These are phyloP conservation scores for Sclerotinia sclerotiorum DNA, from an alignment of 2,329 filamentous ascomycete species.

Conservation along the genomic window DNA sequence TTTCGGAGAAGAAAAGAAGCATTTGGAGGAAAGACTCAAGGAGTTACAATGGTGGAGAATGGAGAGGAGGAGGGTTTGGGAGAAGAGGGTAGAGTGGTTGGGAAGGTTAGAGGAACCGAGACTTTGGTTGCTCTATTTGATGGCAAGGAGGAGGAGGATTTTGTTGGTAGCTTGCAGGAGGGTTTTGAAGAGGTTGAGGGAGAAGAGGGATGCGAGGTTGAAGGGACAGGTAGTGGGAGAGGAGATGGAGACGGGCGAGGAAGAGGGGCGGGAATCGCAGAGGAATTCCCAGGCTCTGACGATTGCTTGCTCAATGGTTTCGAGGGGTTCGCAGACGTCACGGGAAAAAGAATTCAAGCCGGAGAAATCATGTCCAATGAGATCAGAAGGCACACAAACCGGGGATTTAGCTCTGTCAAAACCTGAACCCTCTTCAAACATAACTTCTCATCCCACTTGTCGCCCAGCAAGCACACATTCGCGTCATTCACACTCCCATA, in stretches of 20 bases:
- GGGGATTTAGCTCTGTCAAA: background rate
- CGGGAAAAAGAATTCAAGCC: background rate
- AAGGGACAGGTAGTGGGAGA: background rate
- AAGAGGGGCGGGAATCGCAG: background rate
- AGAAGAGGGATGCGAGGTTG: slow-evolving; percentile 25
- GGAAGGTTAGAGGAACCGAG: slow-evolving; percentile 33
- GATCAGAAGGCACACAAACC: background rate
- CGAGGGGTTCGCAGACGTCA: background rate
- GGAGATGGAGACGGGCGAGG: background rate
- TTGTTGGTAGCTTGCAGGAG: slow-evolving; percentile 26
- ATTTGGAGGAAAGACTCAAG: slow-evolving; percentile 26
- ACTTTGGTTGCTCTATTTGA: slow-evolving; percentile 32
- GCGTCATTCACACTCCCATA: background rate
- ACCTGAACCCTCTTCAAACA: background rate
- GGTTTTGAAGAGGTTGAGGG: slow-evolving; percentile 25
- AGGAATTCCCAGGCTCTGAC: slow-evolving; percentile 25
- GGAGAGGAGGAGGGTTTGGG: slow-evolving; percentile 27
- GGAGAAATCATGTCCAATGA: background rate
- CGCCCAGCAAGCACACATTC: background rate
- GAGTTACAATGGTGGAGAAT: slow-evolving; percentile 30
- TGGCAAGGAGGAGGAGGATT: slow-evolving; percentile 33
- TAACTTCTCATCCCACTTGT: background rate
- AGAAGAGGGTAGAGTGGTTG: slow-evolving; percentile 32
- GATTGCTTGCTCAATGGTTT: background rate
- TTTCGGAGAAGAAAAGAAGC: slow-evolving; percentile 30